These are phyloP conservation scores for Colletotrichum sublineola DNA, from an alignment of 2,329 filamentous ascomycete species.

Conservation along the genomic window DNA sequence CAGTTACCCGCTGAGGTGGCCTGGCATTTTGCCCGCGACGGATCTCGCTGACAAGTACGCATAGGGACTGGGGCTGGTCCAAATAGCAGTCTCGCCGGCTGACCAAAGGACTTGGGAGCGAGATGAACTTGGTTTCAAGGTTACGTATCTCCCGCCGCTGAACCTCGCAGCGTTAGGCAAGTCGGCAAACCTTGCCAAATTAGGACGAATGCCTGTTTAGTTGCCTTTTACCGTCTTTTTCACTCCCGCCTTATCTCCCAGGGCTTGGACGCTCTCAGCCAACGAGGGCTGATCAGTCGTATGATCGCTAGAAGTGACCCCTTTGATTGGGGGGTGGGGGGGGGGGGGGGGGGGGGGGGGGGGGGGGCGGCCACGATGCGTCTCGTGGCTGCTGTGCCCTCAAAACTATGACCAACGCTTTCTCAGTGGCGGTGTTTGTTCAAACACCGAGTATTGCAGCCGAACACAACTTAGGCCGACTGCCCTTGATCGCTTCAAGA, in stretches of 20 bases:
- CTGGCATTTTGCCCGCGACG: not conserved
- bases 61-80: not conserved
- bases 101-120: not conserved
- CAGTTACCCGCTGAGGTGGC: not conserved
- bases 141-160: constrained; percentile 24
- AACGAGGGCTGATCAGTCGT: constrained; percentile 26
- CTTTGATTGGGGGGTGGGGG: constrained; percentile 25
- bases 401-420: not conserved
- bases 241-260: not conserved
- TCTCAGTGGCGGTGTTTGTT: not conserved
- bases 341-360: constrained; percentile 22
- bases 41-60: not conserved
- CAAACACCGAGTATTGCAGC: constrained; percentile 5
- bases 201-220: constrained; percentile 4
- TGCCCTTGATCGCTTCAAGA: not conserved
- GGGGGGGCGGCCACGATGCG: constrained; percentile 19
- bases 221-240: constrained; percentile 29
- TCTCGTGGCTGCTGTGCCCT: not conserved
- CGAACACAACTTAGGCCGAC: not conserved
- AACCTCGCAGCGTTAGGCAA: constrained; percentile 32
- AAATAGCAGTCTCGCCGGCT: not conserved
- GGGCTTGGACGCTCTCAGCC: constrained; percentile 22
- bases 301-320: constrained; percentile 23
- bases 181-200: constrained; percentile 22
- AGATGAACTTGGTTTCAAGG: constrained; percentile 2